phyloP scores from a whole-genome alignment of 805 yeast genomes.

The Candida tammaniensis region DNA sequence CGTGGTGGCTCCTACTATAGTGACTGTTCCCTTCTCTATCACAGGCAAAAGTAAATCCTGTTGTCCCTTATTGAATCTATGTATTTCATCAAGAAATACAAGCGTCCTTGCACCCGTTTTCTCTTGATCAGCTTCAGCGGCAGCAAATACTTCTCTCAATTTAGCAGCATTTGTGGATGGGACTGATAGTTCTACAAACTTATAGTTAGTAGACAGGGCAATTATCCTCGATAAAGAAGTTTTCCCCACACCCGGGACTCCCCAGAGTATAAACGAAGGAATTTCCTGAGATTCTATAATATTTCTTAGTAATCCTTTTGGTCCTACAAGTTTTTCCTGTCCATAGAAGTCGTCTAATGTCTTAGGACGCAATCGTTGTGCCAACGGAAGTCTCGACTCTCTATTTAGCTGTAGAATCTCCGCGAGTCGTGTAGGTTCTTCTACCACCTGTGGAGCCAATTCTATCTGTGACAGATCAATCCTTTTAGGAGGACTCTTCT shows the following conservation, averaged over 20 bases:
- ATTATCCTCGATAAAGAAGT: constrained; percentile 42
- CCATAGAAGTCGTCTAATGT: constrained; percentile 39
- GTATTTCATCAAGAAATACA: constrained; percentile 43
- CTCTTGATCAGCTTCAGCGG: constrained; percentile 34
- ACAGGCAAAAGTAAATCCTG: constrained; percentile 43
- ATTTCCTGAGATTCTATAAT: constrained; percentile 31
- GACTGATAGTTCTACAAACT: constrained; percentile 40
- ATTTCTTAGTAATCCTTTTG: constrained; percentile 34
- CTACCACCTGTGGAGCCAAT: constrained; percentile 7
- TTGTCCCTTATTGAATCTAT: constrained; percentile 41
- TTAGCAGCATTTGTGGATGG: constrained; percentile 35
- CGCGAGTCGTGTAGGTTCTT: constrained; percentile 4
- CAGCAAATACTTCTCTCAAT: constrained; percentile 32
- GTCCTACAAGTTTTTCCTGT: constrained; percentile 39
- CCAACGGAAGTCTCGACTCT: constrained; percentile 30
- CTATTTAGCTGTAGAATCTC: constrained; percentile 14
- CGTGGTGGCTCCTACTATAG: constrained; percentile 45
- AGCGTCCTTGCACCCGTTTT: constrained; percentile 40
- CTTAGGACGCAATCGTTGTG: constrained; percentile 40
- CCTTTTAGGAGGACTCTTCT: background rate
- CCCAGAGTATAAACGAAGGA: constrained; percentile 44
- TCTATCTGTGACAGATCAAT: background rate
- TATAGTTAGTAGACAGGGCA: constrained; percentile 27
- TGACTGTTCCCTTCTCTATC: constrained; percentile 37
- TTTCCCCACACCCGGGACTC: constrained; percentile 45